A percentile compares a stretch with the other conserved stretches of the same genome.
These are phyloP conservation scores for Tricholoma saponaceum DNA, from an alignment of 768 basidiomycete genomes.

Conservation along the genomic window DNA sequence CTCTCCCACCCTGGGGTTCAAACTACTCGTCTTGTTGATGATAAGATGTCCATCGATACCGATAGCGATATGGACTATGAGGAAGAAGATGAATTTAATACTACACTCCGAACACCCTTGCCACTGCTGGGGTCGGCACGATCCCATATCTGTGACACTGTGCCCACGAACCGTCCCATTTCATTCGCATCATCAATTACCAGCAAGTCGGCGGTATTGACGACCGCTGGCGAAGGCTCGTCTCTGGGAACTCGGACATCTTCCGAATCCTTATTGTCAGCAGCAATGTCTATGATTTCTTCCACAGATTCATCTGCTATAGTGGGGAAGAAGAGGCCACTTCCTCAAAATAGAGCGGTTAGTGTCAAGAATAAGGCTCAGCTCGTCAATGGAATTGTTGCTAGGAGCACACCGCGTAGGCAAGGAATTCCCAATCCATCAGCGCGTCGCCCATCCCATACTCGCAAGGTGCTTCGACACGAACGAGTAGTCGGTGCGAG, in stretches of 20 bases:
- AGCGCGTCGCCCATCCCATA: not conserved
- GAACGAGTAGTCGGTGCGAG: not conserved
- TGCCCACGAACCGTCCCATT: constrained; percentile 10
- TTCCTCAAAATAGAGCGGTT: constrained; percentile 19
- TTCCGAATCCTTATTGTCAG: constrained; percentile 35
- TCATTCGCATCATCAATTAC: constrained; percentile 13
- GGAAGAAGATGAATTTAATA: constrained; percentile 65
- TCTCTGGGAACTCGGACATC: constrained; percentile 35
- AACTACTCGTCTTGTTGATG: constrained; percentile 10
- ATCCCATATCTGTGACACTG: constrained; percentile 5
- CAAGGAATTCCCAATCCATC: not conserved
- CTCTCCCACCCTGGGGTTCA: constrained; percentile 37
- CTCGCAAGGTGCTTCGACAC: not conserved
- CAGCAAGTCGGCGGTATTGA: constrained; percentile 33
- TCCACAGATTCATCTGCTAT: constrained; percentile 30
- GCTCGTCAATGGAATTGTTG: constrained; percentile 12
- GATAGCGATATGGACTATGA: constrained; percentile 26
- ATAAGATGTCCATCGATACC: constrained; percentile 26
- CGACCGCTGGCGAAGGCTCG: constrained; percentile 33
- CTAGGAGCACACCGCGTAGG: not conserved
- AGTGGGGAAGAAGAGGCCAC: constrained; percentile 40
- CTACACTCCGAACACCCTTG: constrained; percentile 63
- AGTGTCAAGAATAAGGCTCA: constrained; percentile 16
- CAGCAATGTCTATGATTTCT: constrained; percentile 22
- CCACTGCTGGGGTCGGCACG: constrained; percentile 13